Evolutionary conservation across 1,284 basidiomycete genomes (phyloP).

Genomic region (Apiotrichum siamense): DNA sequence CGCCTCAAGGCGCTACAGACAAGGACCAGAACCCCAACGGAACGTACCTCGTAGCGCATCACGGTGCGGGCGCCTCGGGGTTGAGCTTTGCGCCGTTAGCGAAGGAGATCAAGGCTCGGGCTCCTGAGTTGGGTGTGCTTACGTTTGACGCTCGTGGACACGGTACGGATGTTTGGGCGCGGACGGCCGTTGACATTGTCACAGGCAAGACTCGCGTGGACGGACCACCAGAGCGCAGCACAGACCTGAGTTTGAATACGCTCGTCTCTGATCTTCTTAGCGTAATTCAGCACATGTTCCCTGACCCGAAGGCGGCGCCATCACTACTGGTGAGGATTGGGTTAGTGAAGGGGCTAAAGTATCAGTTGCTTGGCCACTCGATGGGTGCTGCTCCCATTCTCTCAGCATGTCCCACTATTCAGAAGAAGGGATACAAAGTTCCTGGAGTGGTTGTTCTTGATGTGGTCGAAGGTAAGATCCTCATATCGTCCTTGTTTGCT

Average conservation of each 20-base stretch:
- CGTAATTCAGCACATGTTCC: conserved; percentile 63
- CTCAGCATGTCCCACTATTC: conserved; percentile 60
- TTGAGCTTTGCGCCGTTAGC: conserved; percentile 85
- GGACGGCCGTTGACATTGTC: background rate
- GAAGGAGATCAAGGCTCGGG: conserved; percentile 61
- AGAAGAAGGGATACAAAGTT: conserved; percentile 63
- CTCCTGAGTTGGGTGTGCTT: conserved; percentile 74
- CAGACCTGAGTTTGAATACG: conserved; percentile 65
- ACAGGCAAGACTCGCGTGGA: conserved; percentile 56
- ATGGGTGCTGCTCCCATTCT: conserved; percentile 88
- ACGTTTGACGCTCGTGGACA: conserved; percentile 81
- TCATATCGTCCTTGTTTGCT: background rate
- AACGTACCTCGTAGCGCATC: conserved; percentile 81
- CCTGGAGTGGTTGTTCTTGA: conserved; percentile 84
- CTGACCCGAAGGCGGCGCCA: conserved; percentile 59
- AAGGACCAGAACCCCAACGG: conserved; percentile 39
- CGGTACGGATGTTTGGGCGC: conserved; percentile 57
- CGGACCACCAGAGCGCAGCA: conserved; percentile 48
- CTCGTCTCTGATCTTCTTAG: conserved; percentile 66
- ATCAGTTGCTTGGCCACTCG: conserved; percentile 75
- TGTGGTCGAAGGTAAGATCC: conserved; percentile 77
- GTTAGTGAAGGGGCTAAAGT: conserved; percentile 17
- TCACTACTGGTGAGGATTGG: conserved; percentile 59
- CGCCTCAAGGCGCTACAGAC: conserved; percentile 5
- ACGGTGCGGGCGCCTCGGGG: conserved; percentile 87